Conservation (phyloP, 2,329 filamentous ascomycete genomes). For the Hawksworthiomyces lignivorus region DNA sequence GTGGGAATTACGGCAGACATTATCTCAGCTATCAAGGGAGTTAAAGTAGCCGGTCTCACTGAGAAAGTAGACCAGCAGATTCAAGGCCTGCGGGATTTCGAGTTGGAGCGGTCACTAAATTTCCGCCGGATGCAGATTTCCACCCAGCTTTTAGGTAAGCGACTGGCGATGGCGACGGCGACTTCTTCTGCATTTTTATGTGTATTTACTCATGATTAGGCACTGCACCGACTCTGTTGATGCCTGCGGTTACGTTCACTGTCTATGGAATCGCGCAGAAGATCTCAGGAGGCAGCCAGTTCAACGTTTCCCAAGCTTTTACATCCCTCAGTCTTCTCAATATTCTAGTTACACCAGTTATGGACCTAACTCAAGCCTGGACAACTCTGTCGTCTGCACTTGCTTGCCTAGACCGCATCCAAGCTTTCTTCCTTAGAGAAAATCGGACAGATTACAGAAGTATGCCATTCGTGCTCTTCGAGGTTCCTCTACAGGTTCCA, state of each 20-base stretch:
- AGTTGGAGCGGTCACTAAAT: constrained; percentile 7
- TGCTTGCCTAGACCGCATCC: constrained; percentile 13
- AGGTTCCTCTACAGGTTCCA: too few species aligned
- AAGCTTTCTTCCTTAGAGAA: constrained; percentile 11
- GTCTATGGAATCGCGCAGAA: constrained; percentile 12
- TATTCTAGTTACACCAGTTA: constrained; percentile 9
- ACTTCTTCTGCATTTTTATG: too few species aligned
- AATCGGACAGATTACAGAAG: constrained; percentile 14
- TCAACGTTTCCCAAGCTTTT: constrained; percentile 12
- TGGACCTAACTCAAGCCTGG: constrained; percentile 9
- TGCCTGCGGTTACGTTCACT: constrained; percentile 12
- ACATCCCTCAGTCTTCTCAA: constrained; percentile 11
- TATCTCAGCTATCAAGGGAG: constrained; percentile 43
- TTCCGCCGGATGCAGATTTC: constrained; percentile 10
- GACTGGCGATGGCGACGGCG: too few species aligned
- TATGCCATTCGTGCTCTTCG: too few species aligned
- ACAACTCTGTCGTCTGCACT: constrained; percentile 13
- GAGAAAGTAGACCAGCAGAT: constrained; percentile 25
- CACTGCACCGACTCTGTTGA: constrained; percentile 6
- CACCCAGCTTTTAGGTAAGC: constrained; percentile 3
- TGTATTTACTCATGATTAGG: neutral
- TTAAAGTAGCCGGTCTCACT: constrained; percentile 42
- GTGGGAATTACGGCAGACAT: constrained; percentile 40
- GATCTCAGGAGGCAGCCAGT: constrained; percentile 7
- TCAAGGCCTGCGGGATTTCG: constrained; percentile 9